These are phyloP conservation scores for Moniliella sp. DNA, from an alignment of 1,284 basidiomycete genomes.

Conservation along the genomic window DNA sequence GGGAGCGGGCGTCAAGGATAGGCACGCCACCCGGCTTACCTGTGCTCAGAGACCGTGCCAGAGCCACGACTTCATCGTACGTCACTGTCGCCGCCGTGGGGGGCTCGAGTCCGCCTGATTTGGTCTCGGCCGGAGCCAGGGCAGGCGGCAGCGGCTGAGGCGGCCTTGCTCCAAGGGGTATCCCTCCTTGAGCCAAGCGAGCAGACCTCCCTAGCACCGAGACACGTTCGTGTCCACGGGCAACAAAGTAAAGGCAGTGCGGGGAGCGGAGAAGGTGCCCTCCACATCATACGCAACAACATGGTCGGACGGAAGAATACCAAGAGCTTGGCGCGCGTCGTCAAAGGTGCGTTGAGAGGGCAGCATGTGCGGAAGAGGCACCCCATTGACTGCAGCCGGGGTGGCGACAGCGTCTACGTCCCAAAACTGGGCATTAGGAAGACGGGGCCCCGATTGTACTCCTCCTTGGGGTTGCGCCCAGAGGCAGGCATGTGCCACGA, in stretches of 20 bases:
- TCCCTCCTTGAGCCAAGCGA: slow-evolving; percentile 17
- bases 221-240: slow-evolving; percentile 25
- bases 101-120: too few relatives aligned
- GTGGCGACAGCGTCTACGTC: slow-evolving; percentile 51
- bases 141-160: too few relatives aligned
- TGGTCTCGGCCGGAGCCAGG: too few relatives aligned
- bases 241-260: slow-evolving; percentile 19
- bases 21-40: slow-evolving; percentile 46
- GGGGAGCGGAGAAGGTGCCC: slow-evolving; percentile 13
- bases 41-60: too few relatives aligned
- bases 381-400: slow-evolving; percentile 9
- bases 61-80: slow-evolving; percentile 61
- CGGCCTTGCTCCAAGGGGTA: slow-evolving; percentile 9
- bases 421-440: slow-evolving; percentile 55
- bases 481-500: slow-evolving; percentile 72
- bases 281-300: slow-evolving; percentile 57
- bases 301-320: slow-evolving; percentile 53
- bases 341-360: slow-evolving; percentile 54
- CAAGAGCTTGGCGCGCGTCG: slow-evolving; percentile 55
- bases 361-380: slow-evolving; percentile 68
- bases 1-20: slow-evolving; percentile 66
- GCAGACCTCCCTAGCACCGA: slow-evolving; percentile 26
- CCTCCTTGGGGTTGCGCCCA: slow-evolving; percentile 42
- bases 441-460: slow-evolving; percentile 46
- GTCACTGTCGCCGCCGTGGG: too few relatives aligned